These are phyloP conservation scores for Ustilago curta DNA, from an alignment of 1,284 basidiomycete genomes.

Conservation along the genomic window DNA sequence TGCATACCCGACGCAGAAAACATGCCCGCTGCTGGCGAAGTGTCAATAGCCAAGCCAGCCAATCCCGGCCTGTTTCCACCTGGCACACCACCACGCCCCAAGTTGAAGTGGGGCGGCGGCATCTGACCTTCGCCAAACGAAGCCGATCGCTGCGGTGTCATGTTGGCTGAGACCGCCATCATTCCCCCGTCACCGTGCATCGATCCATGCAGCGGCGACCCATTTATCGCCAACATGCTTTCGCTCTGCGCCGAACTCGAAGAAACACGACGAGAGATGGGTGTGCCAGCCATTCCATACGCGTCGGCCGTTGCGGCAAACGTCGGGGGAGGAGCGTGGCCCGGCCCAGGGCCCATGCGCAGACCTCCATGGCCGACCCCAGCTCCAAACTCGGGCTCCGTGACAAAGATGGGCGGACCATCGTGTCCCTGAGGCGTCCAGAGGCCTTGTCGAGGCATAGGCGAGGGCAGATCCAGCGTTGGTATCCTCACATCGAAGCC, in stretches of 20 bases:
- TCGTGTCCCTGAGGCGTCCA: constrained; percentile 56
- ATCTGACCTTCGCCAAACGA: constrained; percentile 54
- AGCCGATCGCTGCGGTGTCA: constrained; percentile 39
- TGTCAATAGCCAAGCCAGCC: constrained; percentile 51
- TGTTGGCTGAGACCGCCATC: constrained; percentile 21
- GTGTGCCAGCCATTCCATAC: constrained; percentile 31
- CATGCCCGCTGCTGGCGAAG: constrained; percentile 36
- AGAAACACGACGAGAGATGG: constrained; percentile 48
- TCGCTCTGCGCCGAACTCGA: constrained; percentile 48
- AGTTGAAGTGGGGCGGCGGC: constrained; percentile 40
- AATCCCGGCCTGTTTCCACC: constrained; percentile 16
- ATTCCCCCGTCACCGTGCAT: constrained; percentile 38
- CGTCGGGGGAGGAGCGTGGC: constrained; percentile 9
- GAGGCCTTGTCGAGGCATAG: constrained; percentile 48
- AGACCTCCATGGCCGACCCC: constrained; percentile 26
- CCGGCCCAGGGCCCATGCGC: constrained; percentile 27
- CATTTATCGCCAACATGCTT: constrained; percentile 42
- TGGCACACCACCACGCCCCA: constrained; percentile 17
- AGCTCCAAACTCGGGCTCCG: constrained; percentile 53
- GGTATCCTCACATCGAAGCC: constrained; percentile 54
- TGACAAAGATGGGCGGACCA: constrained; percentile 61
- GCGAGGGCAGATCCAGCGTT: constrained; percentile 49
- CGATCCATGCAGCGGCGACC: constrained; percentile 41
- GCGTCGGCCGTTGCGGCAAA: constrained; percentile 20
- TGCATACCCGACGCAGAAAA: constrained; percentile 34